Conservation (phyloP, 192 early-diverging fungal genomes). For the Phlyctochytrium planicorne region DNA sequence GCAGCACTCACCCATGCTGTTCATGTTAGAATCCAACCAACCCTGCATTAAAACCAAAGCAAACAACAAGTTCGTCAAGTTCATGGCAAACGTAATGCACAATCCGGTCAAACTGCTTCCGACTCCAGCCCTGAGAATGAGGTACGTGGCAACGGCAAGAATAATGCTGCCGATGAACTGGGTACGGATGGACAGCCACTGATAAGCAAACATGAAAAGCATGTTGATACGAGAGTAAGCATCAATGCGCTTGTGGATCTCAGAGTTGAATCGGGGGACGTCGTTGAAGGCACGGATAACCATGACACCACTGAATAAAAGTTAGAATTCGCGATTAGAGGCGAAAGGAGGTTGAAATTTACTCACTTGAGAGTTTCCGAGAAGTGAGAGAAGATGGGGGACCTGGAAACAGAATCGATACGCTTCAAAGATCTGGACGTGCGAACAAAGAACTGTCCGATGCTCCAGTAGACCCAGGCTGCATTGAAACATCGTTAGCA, state of each 20-base stretch:
- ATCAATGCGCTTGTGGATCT: slow-evolving; percentile 2
- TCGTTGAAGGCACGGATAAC: slow-evolving; percentile 8
- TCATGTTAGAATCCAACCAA: slow-evolving; percentile 16
- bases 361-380: slow-evolving; percentile 34
- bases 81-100: slow-evolving; percentile 72
- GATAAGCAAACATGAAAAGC: slow-evolving; percentile 3
- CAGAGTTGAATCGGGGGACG: slow-evolving; percentile 9
- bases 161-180: slow-evolving; percentile 18
- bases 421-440: slow-evolving; percentile 37
- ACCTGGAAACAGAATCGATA: slow-evolving; percentile 32
- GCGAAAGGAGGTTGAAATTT: too few relatives aligned
- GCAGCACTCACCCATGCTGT: slow-evolving; percentile 24
- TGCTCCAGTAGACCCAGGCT: slow-evolving; percentile 20
- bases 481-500: slow-evolving; percentile 53
- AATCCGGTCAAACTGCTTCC: slow-evolving; percentile 80
- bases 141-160: slow-evolving; percentile 60
- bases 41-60: slow-evolving; percentile 62
- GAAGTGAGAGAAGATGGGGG: slow-evolving; percentile 38
- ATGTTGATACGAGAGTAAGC: slow-evolving; percentile 12
- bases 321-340: too few relatives aligned
- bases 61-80: slow-evolving; percentile 70
- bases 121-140: slow-evolving; percentile 57
- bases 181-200: slow-evolving; percentile 25
- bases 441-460: slow-evolving; percentile 21
- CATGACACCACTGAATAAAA: slow-evolving; percentile 12